Base-by-base conservation (phyloP, 2,329 filamentous ascomycete species). In the Fusarium sp. region DNA sequence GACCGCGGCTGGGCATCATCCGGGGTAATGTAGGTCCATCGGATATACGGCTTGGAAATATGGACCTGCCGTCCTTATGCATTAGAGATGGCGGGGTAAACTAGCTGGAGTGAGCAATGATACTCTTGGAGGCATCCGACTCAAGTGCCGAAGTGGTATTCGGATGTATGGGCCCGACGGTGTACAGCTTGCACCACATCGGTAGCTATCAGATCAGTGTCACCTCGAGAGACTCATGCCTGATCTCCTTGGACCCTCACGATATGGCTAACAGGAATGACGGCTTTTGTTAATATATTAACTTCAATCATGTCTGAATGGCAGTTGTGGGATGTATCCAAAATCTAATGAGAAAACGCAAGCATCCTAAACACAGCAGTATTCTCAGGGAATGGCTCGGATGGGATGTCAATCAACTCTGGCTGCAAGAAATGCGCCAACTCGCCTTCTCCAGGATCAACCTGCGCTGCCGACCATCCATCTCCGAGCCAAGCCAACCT, bases 401-500 rank as follows among this genome's bases (percentile, higher is more conserved):
- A n/a, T 20, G 62, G 62, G 14, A 65, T 65, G 22, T 65, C 62
- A 31, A 65, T 60, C 22, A 65, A 14, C 31, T 33, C 62, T 6
- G 62, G 62, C 31, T 65, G 62, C 31, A 65, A 33, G 62, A 49
- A 65, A 65, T 65, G 55, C 2, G 62, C 40, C 53, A 65, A 44
- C 16, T 65, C 62, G 6, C 62, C 55, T 33, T 36, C 24, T 4
- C 33, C 55, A 20, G 40, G 22, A 10, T 65, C 62, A 27, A 65
- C 40, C 24, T 65, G 62, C 10, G 62, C 40, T 9, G 42, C 55
- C 9, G 66, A 64, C 66, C 66, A 66, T 3, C 59, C 53, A 38
- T 57, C 53, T 5, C 53, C 53, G 38, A 57, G 53, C 53, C 53
- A 57, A 22, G 53, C 53, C 22, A 57, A 36, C 33, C 33, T 38